Base-by-base conservation (phyloP, 129 eudicot species). In the Saussurea involucrata region DNA sequence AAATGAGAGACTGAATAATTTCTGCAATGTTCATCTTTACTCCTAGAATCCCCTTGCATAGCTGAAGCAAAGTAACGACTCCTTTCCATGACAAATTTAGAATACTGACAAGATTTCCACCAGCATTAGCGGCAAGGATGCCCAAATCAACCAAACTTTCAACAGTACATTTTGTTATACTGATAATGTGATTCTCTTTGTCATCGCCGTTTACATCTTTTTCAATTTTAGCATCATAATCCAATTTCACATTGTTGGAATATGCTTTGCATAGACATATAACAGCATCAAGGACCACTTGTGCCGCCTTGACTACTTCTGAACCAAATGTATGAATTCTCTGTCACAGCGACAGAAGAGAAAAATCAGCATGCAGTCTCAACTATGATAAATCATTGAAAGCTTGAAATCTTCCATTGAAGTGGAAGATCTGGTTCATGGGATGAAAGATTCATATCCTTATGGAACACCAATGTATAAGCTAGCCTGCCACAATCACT, bases 1-100 rank as follows among this genome's bases (percentile, higher is more conserved):
- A 87, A 76, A 86, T 71, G 42, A 95, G 96, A 69, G 86, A 84
- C 72, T 82, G 75, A 74, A 95, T 89, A 40, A 91, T 83, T 33
- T 79, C 92, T 55, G 88, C 76, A 76, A 92, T 82, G 71, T 92
- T 86, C 79, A 95, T 71, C 72, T 77, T 89, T 44, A 63, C 76
- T 72, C 94, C 90, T 71, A 95, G 84, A 42, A 73, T 53, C 34
- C 92, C 96, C 74, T 85, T 86, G 53, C 85, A 88, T 44, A 95
- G 87, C 92, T 95, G 98, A 79, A 92, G 96, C 83, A 95, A 74
- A 24, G 88, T 71, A 75, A 95, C 96, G 40, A 95, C 98, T 55
- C 98, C 97, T 95, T 95, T 95, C 98, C 98, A 91, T 64, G 98
- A 92, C 81, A 89, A 44, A 84, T 95, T 95, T 40, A 95, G 86